Evolutionary conservation across 2,329 filamentous ascomycete genomes (phyloP).

Genomic region (Alternaria alternata): DNA sequence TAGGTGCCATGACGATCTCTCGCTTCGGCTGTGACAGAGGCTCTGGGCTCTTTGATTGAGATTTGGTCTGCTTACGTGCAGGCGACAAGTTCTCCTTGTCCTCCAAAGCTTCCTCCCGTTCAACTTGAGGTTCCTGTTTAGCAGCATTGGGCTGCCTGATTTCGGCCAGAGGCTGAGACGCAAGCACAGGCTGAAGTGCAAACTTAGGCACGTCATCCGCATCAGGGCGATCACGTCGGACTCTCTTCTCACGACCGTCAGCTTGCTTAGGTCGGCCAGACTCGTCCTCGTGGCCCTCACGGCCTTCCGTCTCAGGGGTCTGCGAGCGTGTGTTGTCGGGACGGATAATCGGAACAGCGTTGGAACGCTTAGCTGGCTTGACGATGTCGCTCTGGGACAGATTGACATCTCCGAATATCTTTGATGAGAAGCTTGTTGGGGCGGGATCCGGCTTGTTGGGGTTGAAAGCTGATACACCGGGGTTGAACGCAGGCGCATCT

Average conservation of each 20-base stretch:
- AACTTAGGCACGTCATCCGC: conserved; percentile 79
- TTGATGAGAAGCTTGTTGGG: conserved; percentile 42
- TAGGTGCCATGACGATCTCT: conserved; percentile 19
- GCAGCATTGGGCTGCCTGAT: conserved; percentile 34
- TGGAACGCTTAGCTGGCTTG: conserved; percentile 75
- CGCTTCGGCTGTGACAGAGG: conserved; percentile 26
- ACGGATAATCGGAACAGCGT: conserved; percentile 81
- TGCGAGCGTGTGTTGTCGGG: conserved; percentile 58
- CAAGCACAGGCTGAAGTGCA: conserved; percentile 59
- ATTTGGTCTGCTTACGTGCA: conserved; percentile 31
- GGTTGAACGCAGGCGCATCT: conserved; percentile 76
- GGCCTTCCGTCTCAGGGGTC: conserved; percentile 53
- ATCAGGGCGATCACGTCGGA: conserved; percentile 69
- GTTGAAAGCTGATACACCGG: conserved; percentile 33
- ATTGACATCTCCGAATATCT: conserved; percentile 54
- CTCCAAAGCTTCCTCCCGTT: conserved; percentile 35
- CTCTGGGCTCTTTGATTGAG: conserved; percentile 37
- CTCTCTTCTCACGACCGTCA: conserved; percentile 77
- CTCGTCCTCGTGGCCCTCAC: conserved; percentile 60
- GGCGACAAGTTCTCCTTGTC: conserved; percentile 51
- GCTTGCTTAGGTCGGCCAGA: conserved; percentile 69
- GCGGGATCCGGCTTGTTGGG: conserved; percentile 32
- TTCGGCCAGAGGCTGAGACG: conserved; percentile 47
- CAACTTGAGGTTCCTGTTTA: conserved; percentile 29
- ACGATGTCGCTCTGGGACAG: conserved; percentile 68